A percentile compares a stretch with the other conserved stretches of the same genome.
Conservation (phyloP, 2,329 filamentous ascomycete genomes). For the Colletotrichum euphorbiae region DNA sequence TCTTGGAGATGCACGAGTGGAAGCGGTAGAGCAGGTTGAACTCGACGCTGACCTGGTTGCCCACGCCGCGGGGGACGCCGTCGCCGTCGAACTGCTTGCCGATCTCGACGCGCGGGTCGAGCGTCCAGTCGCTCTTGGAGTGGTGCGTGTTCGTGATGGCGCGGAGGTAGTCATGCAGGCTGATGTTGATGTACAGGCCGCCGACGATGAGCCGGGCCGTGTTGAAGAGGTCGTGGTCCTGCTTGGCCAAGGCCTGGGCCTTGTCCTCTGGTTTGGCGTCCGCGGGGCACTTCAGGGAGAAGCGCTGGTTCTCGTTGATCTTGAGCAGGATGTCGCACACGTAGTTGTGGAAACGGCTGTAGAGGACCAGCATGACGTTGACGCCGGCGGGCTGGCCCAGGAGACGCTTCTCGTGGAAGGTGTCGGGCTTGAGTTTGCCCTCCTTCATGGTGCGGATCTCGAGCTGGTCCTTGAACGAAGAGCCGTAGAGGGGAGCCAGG, state of each 20-base stretch:
- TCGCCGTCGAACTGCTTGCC: slow-evolving; percentile 58
- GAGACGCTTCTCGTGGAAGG: slow-evolving; percentile 77
- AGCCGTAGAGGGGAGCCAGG: slow-evolving; percentile 78
- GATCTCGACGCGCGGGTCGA: slow-evolving; percentile 72
- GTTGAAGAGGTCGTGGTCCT: slow-evolving; percentile 84
- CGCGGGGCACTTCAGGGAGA: slow-evolving; percentile 67
- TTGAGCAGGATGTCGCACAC: slow-evolving; percentile 80
- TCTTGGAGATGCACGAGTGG: slow-evolving; percentile 70
- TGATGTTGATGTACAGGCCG: slow-evolving; percentile 83
- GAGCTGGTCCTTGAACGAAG: slow-evolving; percentile 71
- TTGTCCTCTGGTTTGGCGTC: slow-evolving; percentile 55
- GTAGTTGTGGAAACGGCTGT: slow-evolving; percentile 89
- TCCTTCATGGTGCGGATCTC: slow-evolving; percentile 71
- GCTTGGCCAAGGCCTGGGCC: slow-evolving; percentile 70
- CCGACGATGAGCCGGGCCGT: slow-evolving; percentile 79
- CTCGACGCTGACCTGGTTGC: slow-evolving; percentile 76
- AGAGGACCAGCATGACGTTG: slow-evolving; percentile 75
- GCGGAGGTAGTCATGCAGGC: slow-evolving; percentile 70
- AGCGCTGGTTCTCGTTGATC: slow-evolving; percentile 87
- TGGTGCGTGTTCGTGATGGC: slow-evolving; percentile 71
- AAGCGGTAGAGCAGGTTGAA: slow-evolving; percentile 77
- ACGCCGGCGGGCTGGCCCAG: slow-evolving; percentile 79
- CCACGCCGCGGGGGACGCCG: slow-evolving; percentile 65
- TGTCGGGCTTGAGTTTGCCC: slow-evolving; percentile 78
- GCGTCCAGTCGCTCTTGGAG: slow-evolving; percentile 68